A percentile compares a stretch with the other conserved stretches of the same genome.
Conservation (phyloP, 768 basidiomycete species). For the Erythrobasidium yunnanense region DNA sequence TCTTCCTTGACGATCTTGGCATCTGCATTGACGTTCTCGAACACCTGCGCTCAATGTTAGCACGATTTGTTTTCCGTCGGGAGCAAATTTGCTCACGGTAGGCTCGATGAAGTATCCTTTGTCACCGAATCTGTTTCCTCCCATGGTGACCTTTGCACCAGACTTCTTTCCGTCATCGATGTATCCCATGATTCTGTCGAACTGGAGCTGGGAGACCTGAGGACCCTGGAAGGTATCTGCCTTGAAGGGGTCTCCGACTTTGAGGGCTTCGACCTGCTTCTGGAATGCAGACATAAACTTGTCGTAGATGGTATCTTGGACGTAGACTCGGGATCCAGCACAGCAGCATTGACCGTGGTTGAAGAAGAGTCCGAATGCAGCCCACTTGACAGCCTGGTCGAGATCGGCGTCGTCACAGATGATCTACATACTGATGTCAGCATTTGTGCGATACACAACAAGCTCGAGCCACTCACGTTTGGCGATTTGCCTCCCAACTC, state of each 20-base stretch:
- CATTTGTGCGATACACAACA: neutral
- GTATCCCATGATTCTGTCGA: conserved; percentile 62
- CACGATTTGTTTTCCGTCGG: conserved; percentile 9
- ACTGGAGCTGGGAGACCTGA: conserved; percentile 60
- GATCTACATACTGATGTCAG: conserved; percentile 48
- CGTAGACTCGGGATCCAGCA: conserved; percentile 70
- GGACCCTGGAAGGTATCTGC: conserved; percentile 60
- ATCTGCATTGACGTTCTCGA: conserved; percentile 54
- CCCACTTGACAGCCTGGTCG: conserved; percentile 39
- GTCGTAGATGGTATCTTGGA: conserved; percentile 62
- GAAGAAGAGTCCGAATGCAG: conserved; percentile 62
- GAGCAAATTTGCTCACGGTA: conserved; percentile 26
- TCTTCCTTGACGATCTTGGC: conserved; percentile 60
- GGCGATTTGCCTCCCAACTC: conserved; percentile 50
- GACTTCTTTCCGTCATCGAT: conserved; percentile 62
- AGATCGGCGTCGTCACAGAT: conserved; percentile 48
- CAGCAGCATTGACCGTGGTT: conserved; percentile 41
- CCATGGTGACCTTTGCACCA: conserved; percentile 58
- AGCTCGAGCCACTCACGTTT: neutral
- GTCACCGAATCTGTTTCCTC: conserved; percentile 53
- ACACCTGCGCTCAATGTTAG: conserved; percentile 45
- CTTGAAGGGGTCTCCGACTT: conserved; percentile 63
- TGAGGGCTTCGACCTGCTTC: conserved; percentile 46
- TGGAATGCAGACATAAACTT: conserved; percentile 57
- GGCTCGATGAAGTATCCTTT: conserved; percentile 45